Evolutionary conservation across 495 filamentous ascomycete genomes (phyloP), one percentile per base, ranked within the genome.

Genomic region (Daldinia decipiens): DNA sequence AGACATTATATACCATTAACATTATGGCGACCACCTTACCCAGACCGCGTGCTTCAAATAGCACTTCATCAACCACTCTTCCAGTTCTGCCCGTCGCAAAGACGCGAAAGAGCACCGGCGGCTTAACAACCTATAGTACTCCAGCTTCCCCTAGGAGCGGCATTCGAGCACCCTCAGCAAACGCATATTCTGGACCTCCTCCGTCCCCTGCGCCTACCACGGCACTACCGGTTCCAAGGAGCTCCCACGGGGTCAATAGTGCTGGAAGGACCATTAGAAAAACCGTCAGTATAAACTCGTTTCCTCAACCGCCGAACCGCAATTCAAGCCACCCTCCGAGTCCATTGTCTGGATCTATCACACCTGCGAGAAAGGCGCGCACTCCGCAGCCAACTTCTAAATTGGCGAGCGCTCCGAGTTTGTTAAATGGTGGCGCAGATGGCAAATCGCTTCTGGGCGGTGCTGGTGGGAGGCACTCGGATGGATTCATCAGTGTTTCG

Each of bases 261-360:
- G 80, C 87, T 8, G 79, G 83, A 8, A 93, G 87, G 74, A 87
- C 86, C n/a, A 74, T 97, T 60, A 87, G 94, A 65, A 92, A 93
- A 74, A 92, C 91, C 0, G 91, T 96, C 66, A 97, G 93, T 79
- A 96, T 97, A 68, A 93, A 93, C 60, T 88, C 93, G 1, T 97
- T 97, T 75, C 94, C 94, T n/a, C 92, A 95, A 65, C 94, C 94
- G 31, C 94, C 94, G 19, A 90, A 84, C 38, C 84, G 87, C 64
- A 75, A 81, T 50, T 71, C 80, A 38, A 90, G 85, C 76, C 79
- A 87, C 4, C 86, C 87, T 15, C 85, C 86, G 13, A 91, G 86
- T 75, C 87, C 88, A 3, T 77, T 90, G 50, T 87, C 87, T 11
- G 82, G 81, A 15, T 80, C 81, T 26, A 69, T 72, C 32, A 76